Evolutionary conservation across 441 rosid species (phyloP).

Genomic region (Gossypium lobatum): DNA sequence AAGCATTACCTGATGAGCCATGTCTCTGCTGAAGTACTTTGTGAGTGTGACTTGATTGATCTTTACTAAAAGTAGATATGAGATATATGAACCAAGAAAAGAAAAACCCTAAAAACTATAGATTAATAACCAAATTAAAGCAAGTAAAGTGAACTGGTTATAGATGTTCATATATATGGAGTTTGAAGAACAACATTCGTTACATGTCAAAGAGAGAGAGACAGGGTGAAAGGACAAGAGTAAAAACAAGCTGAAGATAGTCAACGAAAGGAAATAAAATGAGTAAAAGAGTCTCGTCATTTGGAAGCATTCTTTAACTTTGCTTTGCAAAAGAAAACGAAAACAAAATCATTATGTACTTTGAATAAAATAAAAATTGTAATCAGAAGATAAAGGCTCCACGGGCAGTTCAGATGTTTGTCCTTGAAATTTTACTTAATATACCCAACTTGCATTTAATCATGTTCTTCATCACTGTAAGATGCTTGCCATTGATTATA

Average conservation of each 20-base stretch:
- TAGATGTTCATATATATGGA: neutral
- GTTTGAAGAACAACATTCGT: neutral
- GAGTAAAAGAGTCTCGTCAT: conserved; percentile 18
- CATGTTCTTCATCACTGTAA: neutral
- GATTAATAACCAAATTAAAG: neutral
- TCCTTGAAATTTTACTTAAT: conserved; percentile 10
- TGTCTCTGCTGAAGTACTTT: conserved; percentile 14
- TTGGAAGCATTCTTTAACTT: conserved; percentile 7
- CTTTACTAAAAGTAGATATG: neutral
- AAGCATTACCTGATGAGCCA: conserved; percentile 38
- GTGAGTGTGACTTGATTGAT: neutral
- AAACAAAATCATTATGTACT: conserved; percentile 25
- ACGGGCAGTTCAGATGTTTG: neutral
- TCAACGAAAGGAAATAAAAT: conserved; percentile 4
- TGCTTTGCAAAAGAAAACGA: conserved; percentile 18
- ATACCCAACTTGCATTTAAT: conserved; percentile 8
- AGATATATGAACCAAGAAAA: neutral
- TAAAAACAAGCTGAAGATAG: neutral
- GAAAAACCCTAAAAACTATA: neutral
- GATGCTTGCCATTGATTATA: neutral
- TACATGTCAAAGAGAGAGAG: neutral
- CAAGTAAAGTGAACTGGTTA: neutral
- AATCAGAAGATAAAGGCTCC: conserved; percentile 14
- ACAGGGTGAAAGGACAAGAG: neutral
- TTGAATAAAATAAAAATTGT: neutral